Evolutionary conservation across 75 land plant species (phyloP), one percentile per base, ranked within the genome.

Genomic region (Cryptomeria japonica): DNA sequence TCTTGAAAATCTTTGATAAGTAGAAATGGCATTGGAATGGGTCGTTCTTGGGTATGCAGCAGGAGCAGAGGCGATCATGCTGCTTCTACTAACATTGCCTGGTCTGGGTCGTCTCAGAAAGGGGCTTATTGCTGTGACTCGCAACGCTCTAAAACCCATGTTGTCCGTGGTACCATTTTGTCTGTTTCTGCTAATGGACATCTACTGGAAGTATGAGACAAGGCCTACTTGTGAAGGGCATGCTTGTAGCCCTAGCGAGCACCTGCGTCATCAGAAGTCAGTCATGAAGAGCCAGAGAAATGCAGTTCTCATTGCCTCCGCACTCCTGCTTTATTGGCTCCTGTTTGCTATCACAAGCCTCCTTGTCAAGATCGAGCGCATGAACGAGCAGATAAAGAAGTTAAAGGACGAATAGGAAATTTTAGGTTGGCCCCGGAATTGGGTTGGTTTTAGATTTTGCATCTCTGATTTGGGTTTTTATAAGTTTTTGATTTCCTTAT

Each of bases 131-230:
- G 83, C 93, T 22, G 99, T 96, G 37, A 92, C 94, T 3, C 93
- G 95, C 28, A 94, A 87, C 86, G 93, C 94, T 36, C 94, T 98
- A 56, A 98, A 97, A 90, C 99, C 99, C 80, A 70, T 96, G 82
- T 86, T 97, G 14, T 90, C 98, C 7, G 89, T 95, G 39, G 94
- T 97, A 34, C 99, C 99, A 42, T 96, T 97, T 87, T 93, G 96
- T 72, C 87, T 97, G 41, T 97, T 97, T 88, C 92, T 97, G 38
- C 88, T 97, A n/a, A 80, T 95, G 89, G 98, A 97, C 86, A 96
- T 97, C 89, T 97, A 97, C 92, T 96, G 97, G 99, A 96, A 97
- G 91, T 97, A 95, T 91, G 99, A 97, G 95, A 94, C 90, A 6
- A 91, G 90, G 22, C 96, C 95, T 58, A 84, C 70, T 32, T 97